These are phyloP conservation scores for Mycena sp. DNA, from an alignment of 1,284 basidiomycete genomes.

Conservation along the genomic window DNA sequence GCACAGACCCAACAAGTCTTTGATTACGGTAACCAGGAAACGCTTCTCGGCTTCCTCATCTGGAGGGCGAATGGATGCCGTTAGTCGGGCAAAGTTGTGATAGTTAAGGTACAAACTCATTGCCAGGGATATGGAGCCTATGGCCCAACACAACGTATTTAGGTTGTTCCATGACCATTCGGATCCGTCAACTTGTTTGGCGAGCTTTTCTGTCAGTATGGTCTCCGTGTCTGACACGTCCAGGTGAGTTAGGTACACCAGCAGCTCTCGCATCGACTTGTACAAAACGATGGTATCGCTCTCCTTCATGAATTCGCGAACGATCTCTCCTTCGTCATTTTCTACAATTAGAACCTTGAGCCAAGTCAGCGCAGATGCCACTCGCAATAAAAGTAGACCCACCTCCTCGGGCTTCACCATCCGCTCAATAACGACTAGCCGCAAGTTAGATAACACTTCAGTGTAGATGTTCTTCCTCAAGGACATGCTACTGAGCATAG, in stretches of 20 bases:
- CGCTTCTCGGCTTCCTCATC: constrained; percentile 99
- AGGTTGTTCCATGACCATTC: constrained; percentile 99
- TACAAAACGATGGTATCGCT: constrained; percentile 98
- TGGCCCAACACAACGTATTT: constrained; percentile 99
- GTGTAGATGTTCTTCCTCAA: constrained; percentile 95
- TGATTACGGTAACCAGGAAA: constrained; percentile 99
- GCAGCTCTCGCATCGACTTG: constrained; percentile 98
- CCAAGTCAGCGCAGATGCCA: constrained; percentile 12
- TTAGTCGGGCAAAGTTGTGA: background rate
- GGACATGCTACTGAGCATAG: constrained; percentile 79
- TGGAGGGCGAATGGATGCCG: constrained; percentile 44
- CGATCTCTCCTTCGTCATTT: constrained; percentile 99
- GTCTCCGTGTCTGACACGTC: constrained; percentile 97
- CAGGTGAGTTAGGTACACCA: constrained; percentile 97
- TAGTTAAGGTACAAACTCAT: constrained; percentile 82
- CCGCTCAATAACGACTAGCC: constrained; percentile 96
- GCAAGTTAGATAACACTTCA: constrained; percentile 94
- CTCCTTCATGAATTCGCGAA: constrained; percentile 99
- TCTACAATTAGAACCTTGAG: constrained; percentile 94
- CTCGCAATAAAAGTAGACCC: constrained; percentile 36
- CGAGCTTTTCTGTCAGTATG: constrained; percentile 96
- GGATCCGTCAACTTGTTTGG: constrained; percentile 96
- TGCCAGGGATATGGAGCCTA: constrained; percentile 98
- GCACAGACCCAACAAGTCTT: constrained; percentile 95
- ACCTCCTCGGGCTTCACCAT: constrained; percentile 99